Percentiles rank a stretch among this genome's conserved stretches.
phyloP scores from a whole-genome alignment of 306 rosid species.

The Quercus robur region DNA sequence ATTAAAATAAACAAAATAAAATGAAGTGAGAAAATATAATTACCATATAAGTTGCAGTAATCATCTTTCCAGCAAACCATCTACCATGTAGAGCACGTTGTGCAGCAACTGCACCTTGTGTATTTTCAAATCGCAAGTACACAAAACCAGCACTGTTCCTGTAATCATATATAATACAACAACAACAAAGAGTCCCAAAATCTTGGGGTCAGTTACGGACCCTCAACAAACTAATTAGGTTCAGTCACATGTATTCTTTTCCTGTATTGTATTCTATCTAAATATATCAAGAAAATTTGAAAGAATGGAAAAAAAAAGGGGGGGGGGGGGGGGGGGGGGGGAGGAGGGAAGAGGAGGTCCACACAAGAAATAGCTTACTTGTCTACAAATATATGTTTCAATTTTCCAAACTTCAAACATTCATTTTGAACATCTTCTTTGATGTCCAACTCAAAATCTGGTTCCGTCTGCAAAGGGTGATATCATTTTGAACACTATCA shows the following conservation, averaged over 20 bases:
- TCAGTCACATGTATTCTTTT: no score
- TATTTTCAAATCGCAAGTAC: constrained; percentile 59
- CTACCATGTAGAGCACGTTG: constrained; percentile 90
- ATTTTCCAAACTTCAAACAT: constrained; percentile 75
- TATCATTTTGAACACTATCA: constrained; percentile 9
- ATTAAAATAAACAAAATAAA: constrained; percentile 4
- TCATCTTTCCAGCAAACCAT: constrained; percentile 99
- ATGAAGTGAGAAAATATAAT: constrained; percentile 1
- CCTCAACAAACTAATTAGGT: not conserved
- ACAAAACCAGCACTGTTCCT: constrained; percentile 84
- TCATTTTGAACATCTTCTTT: constrained; percentile 93
- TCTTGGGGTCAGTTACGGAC: no score
- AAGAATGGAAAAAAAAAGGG: not conserved
- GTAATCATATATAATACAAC: constrained; percentile 14
- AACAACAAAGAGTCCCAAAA: not conserved
- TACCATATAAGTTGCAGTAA: constrained; percentile 86
- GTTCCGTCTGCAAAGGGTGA: constrained; percentile 59
- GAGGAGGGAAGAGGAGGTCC: not conserved
- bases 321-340: no score
- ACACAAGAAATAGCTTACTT: constrained; percentile 54
- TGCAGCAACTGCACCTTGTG: constrained; percentile 67
- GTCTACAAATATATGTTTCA: constrained; percentile 72
- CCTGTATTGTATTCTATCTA: no score
- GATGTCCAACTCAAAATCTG: constrained; percentile 80
- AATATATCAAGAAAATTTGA: no score